phyloP scores from a whole-genome alignment of 352 stramenopile species.

The Pythium pectinolyticum region DNA sequence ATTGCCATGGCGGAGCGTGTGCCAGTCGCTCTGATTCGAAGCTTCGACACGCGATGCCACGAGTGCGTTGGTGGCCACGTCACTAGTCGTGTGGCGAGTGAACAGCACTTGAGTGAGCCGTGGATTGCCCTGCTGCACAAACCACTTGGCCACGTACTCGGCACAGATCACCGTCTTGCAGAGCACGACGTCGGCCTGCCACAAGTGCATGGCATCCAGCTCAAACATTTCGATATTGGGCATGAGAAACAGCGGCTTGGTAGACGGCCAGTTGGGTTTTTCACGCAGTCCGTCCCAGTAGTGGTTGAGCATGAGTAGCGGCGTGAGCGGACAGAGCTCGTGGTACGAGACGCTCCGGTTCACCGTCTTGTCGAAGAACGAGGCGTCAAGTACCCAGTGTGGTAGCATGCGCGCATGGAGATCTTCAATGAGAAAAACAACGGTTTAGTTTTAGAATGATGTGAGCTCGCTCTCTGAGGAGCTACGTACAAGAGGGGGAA shows the following conservation, averaged over 20 bases:
- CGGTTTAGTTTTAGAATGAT: too few relatives aligned
- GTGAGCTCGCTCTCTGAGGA: not conserved
- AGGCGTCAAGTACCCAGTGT: conserved; percentile 33
- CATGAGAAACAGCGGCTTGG: conserved; percentile 38
- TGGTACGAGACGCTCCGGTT: conserved; percentile 34
- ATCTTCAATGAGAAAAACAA: conserved; percentile 7
- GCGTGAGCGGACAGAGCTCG: conserved; percentile 35
- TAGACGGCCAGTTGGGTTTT: conserved; percentile 19
- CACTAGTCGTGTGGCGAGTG: conserved; percentile 59
- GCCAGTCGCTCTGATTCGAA: conserved; percentile 4
- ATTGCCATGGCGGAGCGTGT: not conserved
- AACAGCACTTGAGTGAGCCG: conserved; percentile 50
- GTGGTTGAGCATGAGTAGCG: conserved; percentile 40
- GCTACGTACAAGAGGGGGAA: not conserved
- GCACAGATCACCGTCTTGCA: conserved; percentile 62
- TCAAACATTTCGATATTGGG: conserved; percentile 54
- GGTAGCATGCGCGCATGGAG: conserved; percentile 33
- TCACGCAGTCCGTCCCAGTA: conserved; percentile 32
- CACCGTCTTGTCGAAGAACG: conserved; percentile 23
- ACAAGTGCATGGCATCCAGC: conserved; percentile 44
- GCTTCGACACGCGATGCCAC: not conserved
- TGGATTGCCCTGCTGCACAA: conserved; percentile 55
- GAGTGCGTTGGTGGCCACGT: conserved; percentile 35
- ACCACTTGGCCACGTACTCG: conserved; percentile 48
- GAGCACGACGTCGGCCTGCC: conserved; percentile 49